A percentile compares a stretch with the other conserved stretches of the same genome.
Conservation (phyloP, 305 asterid species). For the Andrographis paniculata region DNA sequence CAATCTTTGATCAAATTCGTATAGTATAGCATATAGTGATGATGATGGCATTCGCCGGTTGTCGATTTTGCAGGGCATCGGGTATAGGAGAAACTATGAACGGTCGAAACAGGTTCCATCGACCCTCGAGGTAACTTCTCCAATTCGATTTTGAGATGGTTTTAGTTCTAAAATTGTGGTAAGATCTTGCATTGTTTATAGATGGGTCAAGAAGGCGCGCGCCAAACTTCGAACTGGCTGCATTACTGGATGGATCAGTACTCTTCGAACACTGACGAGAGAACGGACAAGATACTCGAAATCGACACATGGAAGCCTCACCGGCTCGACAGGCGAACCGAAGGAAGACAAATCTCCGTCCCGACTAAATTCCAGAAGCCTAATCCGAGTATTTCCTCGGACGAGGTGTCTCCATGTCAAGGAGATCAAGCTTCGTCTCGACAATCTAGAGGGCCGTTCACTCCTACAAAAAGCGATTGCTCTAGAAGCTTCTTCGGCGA, state of each 20-base stretch:
- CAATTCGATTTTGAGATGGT: too few species aligned
- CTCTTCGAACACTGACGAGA: constrained; percentile 46
- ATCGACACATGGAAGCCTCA: constrained; percentile 77
- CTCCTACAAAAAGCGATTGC: constrained; percentile 50
- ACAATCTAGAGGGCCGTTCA: constrained; percentile 41
- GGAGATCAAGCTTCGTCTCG: constrained; percentile 37
- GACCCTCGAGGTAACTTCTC: constrained; percentile 35
- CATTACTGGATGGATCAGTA: constrained; percentile 82
- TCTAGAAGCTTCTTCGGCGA: constrained; percentile 50
- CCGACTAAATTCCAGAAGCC: constrained; percentile 34
- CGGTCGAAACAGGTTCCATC: constrained; percentile 29
- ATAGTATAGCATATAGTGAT: too few species aligned
- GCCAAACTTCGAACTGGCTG: constrained; percentile 47
- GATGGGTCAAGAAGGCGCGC: constrained; percentile 31
- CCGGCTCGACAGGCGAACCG: constrained; percentile 26
- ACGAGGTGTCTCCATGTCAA: constrained; percentile 39
- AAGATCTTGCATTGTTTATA: constrained; percentile 10
- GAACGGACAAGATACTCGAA: constrained; percentile 74
- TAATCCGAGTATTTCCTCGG: constrained; percentile 46
- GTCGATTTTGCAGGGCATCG: constrained; percentile 44
- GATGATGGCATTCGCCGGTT: too few species aligned
- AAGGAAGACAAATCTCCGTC: constrained; percentile 34
- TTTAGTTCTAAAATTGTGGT: too few species aligned
- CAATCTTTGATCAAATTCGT: background rate
- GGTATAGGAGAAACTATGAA: constrained; percentile 24